Evolutionary conservation across 2,329 filamentous ascomycete species (phyloP).

Genomic region (Venturia nashicola): DNA sequence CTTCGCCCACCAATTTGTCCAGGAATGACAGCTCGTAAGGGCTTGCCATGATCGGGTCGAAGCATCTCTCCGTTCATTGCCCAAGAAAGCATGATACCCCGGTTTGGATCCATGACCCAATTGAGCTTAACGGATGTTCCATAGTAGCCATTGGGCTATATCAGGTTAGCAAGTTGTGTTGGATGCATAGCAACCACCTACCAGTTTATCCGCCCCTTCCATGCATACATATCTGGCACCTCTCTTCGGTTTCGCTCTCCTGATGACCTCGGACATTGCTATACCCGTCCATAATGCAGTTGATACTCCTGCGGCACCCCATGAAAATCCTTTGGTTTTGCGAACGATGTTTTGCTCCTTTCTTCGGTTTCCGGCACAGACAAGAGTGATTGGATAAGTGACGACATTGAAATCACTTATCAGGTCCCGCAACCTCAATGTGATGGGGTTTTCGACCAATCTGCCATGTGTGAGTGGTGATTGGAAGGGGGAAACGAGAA

Average conservation of each 20-base stretch:
- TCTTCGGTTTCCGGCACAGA: constrained; percentile 81
- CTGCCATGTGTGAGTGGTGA: constrained; percentile 18
- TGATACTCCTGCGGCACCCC: constrained; percentile 78
- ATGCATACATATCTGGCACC: constrained; percentile 77
- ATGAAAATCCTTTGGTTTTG: constrained; percentile 89
- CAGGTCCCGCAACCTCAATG: constrained; percentile 59
- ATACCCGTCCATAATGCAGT: constrained; percentile 84
- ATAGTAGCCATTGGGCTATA: constrained; percentile 70
- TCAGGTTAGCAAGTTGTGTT: constrained; percentile 11
- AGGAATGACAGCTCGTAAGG: constrained; percentile 70
- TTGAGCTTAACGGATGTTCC: constrained; percentile 80
- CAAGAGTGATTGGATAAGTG: constrained; percentile 76
- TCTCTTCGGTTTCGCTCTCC: constrained; percentile 52
- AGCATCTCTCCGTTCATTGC: constrained; percentile 81
- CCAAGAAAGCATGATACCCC: constrained; percentile 76
- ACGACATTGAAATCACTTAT: constrained; percentile 65
- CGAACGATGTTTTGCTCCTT: constrained; percentile 88
- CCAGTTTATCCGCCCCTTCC: constrained; percentile 74
- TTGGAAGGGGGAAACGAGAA: constrained; percentile 12
- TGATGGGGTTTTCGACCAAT: constrained; percentile 67
- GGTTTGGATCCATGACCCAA: constrained; percentile 74
- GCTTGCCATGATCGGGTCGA: constrained; percentile 74
- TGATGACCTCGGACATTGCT: constrained; percentile 58
- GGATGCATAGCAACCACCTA: constrained; percentile 19
- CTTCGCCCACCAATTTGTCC: constrained; percentile 86